Base-by-base conservation (phyloP, 306 rosid genomes). In the Leucaena leucocephala region DNA sequence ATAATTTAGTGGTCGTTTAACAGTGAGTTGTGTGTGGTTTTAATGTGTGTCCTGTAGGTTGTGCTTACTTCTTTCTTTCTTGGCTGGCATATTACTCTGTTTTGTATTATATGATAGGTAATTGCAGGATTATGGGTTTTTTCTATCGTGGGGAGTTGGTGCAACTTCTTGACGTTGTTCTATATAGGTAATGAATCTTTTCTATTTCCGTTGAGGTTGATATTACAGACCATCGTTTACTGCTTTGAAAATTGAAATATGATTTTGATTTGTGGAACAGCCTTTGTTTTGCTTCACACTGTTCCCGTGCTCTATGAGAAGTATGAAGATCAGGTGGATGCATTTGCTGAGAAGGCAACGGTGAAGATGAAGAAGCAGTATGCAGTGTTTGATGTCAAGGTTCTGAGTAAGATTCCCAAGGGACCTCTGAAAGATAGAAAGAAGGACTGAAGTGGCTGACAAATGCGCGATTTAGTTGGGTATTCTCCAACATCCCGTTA, bases 81-180 rank as follows among this genome's bases (percentile, higher is more conserved):
- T 27, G 27, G 27, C 27, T 27, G 27, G 27, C 27, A 27, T 27
- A 0, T 76, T 11, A 82, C 19, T 45, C 16, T 58, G 45, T 15
- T 62, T 35, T 71, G 57, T 59, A 42, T 75, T 39, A n/a, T 74
- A 14, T 36, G 67, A 42, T 75, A 94, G 97, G 89, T 84, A 19
- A 88, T 94, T 83, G 97, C 95, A 78, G 97, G 94, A 76, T 86
- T 94, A 77, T 94, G 98, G 98, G 83, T 86, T 76, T 79, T 90
- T 71, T 94, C 98, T 62, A 82, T 91, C 65, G 82, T 87, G 62
- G 98, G 98, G 2, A 76, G 82, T 49, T 89, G 88, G 62, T 76
- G 74, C 85, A 92, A 89, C 85, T 92, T 95, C 89, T 76, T 95
- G 87, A 95, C 97, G 45, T 79, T 95, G 87, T 82, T 92, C 82